Evolutionary conservation across 352 stramenopile species (phyloP), one percentile per base, ranked within the genome.

Genomic region (Globisporangium irregulare): DNA sequence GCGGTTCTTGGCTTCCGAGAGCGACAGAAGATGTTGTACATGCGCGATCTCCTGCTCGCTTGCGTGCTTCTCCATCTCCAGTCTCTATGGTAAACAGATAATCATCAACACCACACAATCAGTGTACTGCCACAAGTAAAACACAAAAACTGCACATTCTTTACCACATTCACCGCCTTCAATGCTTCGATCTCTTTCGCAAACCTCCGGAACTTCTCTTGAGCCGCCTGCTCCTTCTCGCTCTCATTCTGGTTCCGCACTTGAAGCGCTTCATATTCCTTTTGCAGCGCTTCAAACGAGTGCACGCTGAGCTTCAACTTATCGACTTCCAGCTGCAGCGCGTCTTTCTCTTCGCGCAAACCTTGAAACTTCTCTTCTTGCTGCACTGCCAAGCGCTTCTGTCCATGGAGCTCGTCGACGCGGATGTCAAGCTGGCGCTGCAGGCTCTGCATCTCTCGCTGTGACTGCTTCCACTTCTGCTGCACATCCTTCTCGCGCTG

Each of bases 1-100:
- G 0, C 74, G 69, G 18, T 43, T 70, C 66, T 91, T 90, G 5
- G 63, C 59, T 25, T 92, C 77, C 0, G 80, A 76, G 1, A 87
- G 70, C 8, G 72, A 67, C 27, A 93, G 63, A 41, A 88, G 69
- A 14, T 91, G 80, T 27, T 81, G 77, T 41, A 92, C 73, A 64
- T 91, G 79, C 1, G 64, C 67, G 32, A 76, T 76, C 46, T 91
- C 77, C 10, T 91, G 80, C 32, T 88, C 72, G 27, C 79, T 74
- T 10, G 74, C 73, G 51, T 89, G 76, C 43, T 80, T 81, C 34
- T 81, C 74, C 27, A 79, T 70, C 68, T 86, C 75, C 18, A 85
- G 57, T 76, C 81, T 82, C 82, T 91, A 56, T 55, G 51, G 8
- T 20, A 18, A 71, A 18, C 7, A n/a, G 69, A 18, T 4, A n/a